These are phyloP conservation scores for Cryomyces antarcticus DNA, from an alignment of 495 filamentous ascomycete genomes.

Conservation along the genomic window DNA sequence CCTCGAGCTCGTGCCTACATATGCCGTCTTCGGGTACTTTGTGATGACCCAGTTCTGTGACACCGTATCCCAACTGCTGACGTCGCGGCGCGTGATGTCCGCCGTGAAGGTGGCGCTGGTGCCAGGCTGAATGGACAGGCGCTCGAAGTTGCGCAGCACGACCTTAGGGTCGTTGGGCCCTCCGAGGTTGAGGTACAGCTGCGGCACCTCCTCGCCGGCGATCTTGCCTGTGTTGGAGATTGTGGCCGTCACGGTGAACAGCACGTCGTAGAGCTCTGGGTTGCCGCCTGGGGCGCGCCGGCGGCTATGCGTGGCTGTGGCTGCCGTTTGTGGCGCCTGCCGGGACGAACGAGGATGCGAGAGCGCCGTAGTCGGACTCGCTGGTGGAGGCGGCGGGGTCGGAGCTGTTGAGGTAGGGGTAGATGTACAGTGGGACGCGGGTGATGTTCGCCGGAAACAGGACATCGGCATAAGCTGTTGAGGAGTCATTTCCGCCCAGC, in stretches of 20 bases:
- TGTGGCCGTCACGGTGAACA: constrained; percentile 53
- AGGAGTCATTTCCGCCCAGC: constrained; percentile 34
- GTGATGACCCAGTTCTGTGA: constrained; percentile 70
- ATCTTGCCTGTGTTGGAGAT: constrained; percentile 60
- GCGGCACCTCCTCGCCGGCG: constrained; percentile 58
- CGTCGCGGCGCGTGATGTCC: constrained; percentile 54
- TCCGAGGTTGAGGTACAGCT: constrained; percentile 72
- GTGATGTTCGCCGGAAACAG: constrained; percentile 45
- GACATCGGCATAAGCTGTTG: constrained; percentile 42
- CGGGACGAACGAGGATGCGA: constrained; percentile 41
- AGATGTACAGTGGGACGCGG: constrained; percentile 44
- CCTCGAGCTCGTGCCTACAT: constrained; percentile 26
- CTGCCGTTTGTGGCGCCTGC: constrained; percentile 39
- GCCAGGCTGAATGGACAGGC: constrained; percentile 49
- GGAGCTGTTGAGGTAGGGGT: constrained; percentile 70
- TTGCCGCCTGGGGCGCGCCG: constrained; percentile 57
- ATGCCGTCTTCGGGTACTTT: constrained; percentile 46
- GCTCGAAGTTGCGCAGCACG: constrained; percentile 63
- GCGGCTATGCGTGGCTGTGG: constrained; percentile 43
- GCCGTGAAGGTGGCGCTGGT: constrained; percentile 40
- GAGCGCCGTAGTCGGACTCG: constrained; percentile 46
- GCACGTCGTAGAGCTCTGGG: constrained; percentile 50
- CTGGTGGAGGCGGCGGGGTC: constrained; percentile 37
- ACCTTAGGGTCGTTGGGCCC: constrained; percentile 47
- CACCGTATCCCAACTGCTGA: constrained; percentile 68